Percentiles rank a stretch among this genome's conserved stretches.
phyloP scores from a whole-genome alignment of 75 land plant genomes.

The Adiantum capillusveneris region DNA sequence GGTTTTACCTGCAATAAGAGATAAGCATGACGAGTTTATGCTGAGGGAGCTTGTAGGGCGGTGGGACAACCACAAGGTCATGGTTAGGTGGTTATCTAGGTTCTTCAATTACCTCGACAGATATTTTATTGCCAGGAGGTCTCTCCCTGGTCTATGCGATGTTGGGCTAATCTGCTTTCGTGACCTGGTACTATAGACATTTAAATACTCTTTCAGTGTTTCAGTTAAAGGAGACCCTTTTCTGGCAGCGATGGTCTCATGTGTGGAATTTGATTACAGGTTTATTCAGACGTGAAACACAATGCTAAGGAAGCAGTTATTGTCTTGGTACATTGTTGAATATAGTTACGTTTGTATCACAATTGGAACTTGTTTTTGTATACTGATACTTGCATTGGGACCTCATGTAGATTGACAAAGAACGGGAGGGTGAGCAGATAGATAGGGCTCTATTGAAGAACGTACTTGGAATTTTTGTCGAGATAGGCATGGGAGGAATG shows the following conservation, averaged over 20 bases:
- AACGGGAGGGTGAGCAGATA: conserved; percentile 92
- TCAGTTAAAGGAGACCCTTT: no score
- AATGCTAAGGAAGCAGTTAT: conserved; percentile 87
- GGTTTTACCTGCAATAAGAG: conserved; percentile 75
- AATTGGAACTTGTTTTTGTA: no score
- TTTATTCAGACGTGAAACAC: conserved; percentile 59
- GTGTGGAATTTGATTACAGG: conserved; percentile 32
- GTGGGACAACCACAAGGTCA: conserved; percentile 80
- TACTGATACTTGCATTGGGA: no score
- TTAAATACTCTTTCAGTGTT: no score
- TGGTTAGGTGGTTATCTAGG: conserved; percentile 87
- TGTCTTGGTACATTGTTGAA: conserved; percentile 53
- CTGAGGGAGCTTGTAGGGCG: conserved; percentile 77
- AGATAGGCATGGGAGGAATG: conserved; percentile 90
- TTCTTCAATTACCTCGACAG: conserved; percentile 83
- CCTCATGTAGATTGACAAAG: conserved; percentile 66
- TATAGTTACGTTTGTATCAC: no score
- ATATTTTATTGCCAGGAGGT: conserved; percentile 67
- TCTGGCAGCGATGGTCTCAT: no score
- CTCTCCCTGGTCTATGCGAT: conserved; percentile 62
- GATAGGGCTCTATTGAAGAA: conserved; percentile 82
- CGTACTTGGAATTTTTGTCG: conserved; percentile 87
- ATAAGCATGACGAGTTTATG: conserved; percentile 88
- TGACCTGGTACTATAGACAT: conserved; percentile 58
- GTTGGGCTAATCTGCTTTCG: conserved; percentile 81